Base-by-base conservation (phyloP, 208 protist genomes). In the Acanthamoeba healyi region DNA sequence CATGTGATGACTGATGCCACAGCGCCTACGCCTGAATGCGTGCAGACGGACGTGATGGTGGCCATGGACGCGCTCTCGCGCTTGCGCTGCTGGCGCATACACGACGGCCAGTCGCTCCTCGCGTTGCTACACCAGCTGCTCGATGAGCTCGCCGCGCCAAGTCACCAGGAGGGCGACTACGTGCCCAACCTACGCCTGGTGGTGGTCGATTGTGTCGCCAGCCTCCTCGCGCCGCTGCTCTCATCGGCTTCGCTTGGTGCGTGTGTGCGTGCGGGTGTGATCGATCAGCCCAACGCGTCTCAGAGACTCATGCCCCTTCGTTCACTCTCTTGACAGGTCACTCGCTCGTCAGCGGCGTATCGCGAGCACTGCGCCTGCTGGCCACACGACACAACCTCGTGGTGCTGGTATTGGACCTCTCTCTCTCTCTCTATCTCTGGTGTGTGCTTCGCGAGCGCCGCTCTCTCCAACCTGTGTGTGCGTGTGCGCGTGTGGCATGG, bases 11-110 rank as follows among this genome's bases (percentile, higher is more conserved):
- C n/a, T n/a, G n/a, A 70, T 9, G 61, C 29, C 0, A 0, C 22
- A 70, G 14, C 61, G 19, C 61, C 5, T 17, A 67, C 61, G 19
- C 29, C 26, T 22, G 7, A 26, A 9, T 1, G 54, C 0, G 54
- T 10, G 32, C 65, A 74, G 65, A 10, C 65, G 14, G 65, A 74
- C n/a, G 15, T 38, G 65, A 42, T 42, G 34, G 7, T 19, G 5
- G 65, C 65, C 15, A 74, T 74, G 65, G n/a, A 22, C 2, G 65
- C 65, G n/a, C 65, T 74, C 7, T 24, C 65, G 15, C 65, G 65
- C n/a, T n/a, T 74, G 34, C 65, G 65, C 14, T 74, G 65, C n/a
- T 74, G 65, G 65, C 65, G 65, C 65, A 38, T 74, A 17, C 65
- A 74, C 36, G 65, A 74, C 36, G n/a, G 65, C 36, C 65, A 74